These are phyloP conservation scores for Cutaneotrichosporon cyanovorans DNA, from an alignment of 1,284 basidiomycete genomes.

Conservation along the genomic window DNA sequence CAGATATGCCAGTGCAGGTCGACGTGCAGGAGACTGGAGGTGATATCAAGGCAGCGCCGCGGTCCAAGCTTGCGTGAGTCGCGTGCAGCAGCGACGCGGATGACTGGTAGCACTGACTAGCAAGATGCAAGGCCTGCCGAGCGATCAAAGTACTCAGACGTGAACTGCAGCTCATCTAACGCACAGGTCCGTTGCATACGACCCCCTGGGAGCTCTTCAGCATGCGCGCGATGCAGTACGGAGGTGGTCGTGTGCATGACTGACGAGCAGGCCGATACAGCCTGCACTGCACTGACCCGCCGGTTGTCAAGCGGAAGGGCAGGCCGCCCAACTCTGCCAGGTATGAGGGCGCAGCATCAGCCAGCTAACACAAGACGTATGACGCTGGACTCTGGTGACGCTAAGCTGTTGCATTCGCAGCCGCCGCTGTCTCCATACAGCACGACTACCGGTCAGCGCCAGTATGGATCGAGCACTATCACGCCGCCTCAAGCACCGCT, in stretches of 20 bases:
- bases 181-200: constrained; percentile 24
- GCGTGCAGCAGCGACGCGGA: background rate
- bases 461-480: too few species aligned
- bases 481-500: background rate
- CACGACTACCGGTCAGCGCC: too few species aligned
- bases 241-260: background rate
- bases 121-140: constrained; percentile 27
- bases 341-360: background rate
- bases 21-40: background rate
- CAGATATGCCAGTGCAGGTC: background rate
- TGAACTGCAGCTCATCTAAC: constrained; percentile 1
- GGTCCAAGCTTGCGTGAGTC: constrained; percentile 15
- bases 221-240: constrained; percentile 24
- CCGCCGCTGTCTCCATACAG: too few species aligned
- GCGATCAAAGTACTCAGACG: constrained; percentile 19
- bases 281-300: constrained; percentile 19
- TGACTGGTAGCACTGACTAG: background rate
- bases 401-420: too few species aligned
- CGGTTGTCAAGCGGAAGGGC: constrained; percentile 22
- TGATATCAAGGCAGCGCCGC: constrained; percentile 6
- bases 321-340: constrained; percentile 15
- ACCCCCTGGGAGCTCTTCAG: constrained; percentile 10
- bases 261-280: constrained; percentile 16
- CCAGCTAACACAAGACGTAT: too few species aligned
- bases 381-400: too few species aligned